These are phyloP conservation scores for Leishmania guyanensis DNA, from an alignment of 208 protist genomes.

Conservation along the genomic window DNA sequence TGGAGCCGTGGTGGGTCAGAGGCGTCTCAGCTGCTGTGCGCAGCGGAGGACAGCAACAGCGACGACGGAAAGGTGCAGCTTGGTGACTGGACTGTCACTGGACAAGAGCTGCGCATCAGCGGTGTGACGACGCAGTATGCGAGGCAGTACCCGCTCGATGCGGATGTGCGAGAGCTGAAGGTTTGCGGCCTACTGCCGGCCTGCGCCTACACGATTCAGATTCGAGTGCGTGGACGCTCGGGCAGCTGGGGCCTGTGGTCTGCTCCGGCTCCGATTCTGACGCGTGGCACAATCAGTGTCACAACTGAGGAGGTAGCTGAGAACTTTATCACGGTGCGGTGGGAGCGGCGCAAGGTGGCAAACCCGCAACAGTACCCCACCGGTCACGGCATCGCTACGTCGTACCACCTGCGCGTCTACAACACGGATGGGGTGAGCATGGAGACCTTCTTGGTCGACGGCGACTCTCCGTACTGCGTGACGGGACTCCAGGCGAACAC, in stretches of 20 bases:
- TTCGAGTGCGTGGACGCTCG: constrained; percentile 80
- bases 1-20: constrained; percentile 74
- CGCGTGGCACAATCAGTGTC: constrained; percentile 83
- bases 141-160: constrained; percentile 82
- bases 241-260: constrained; percentile 91
- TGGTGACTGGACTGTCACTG: constrained; percentile 83
- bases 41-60: constrained; percentile 2
- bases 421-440: constrained; percentile 70
- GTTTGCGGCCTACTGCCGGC: constrained; percentile 83
- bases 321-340: constrained; percentile 85
- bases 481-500: constrained; percentile 82
- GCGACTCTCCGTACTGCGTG: constrained; percentile 88
- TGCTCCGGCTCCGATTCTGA: constrained; percentile 80
- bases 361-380: constrained; percentile 87
- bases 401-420: constrained; percentile 91
- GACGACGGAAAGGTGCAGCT: constrained; percentile 49
- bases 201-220: constrained; percentile 88
- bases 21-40: neutral
- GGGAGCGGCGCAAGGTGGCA: constrained; percentile 80
- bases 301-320: constrained; percentile 89
- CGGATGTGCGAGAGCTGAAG: constrained; percentile 86
- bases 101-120: constrained; percentile 90
- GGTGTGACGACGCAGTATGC: constrained; percentile 79
- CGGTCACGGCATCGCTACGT: constrained; percentile 82
- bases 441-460: constrained; percentile 88